These are phyloP conservation scores for Botryotinia convoluta DNA, from an alignment of 2,329 filamentous ascomycete genomes.

Conservation along the genomic window DNA sequence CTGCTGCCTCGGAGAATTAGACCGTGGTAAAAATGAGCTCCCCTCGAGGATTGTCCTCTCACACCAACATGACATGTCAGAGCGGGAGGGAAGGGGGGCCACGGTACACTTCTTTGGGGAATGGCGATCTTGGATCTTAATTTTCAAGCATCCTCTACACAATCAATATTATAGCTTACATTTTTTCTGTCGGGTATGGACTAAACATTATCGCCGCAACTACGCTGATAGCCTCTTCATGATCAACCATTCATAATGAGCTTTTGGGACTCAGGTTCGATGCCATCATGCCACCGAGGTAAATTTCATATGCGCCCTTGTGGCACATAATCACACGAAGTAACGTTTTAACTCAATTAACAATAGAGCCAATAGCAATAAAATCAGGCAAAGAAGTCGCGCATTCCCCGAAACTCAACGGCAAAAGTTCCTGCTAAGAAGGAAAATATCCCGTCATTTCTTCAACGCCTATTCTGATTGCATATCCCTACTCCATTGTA, in stretches of 20 bases:
- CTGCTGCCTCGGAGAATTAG: slow-evolving; percentile 22
- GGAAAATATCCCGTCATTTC: slow-evolving; percentile 15
- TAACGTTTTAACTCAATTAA: slow-evolving; percentile 16
- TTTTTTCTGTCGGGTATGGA: neutral
- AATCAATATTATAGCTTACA: neutral
- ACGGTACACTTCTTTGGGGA: slow-evolving; percentile 22
- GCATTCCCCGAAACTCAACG: slow-evolving; percentile 22
- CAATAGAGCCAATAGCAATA: slow-evolving; percentile 20
- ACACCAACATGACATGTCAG: slow-evolving; percentile 29
- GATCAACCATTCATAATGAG: neutral
- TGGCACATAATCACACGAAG: slow-evolving; percentile 22
- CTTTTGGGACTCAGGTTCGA: slow-evolving; percentile 15
- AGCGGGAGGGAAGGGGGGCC: slow-evolving; percentile 26
- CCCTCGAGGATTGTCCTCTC: slow-evolving; percentile 31
- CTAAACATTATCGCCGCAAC: slow-evolving; percentile 7
- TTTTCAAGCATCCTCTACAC: neutral
- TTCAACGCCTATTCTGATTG: slow-evolving; percentile 11
- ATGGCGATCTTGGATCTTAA: slow-evolving; percentile 28
- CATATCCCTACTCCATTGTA: neutral
- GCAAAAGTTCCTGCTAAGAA: slow-evolving; percentile 23
- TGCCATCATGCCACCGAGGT: slow-evolving; percentile 17
- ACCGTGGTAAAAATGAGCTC: slow-evolving; percentile 32
- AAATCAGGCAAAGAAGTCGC: slow-evolving; percentile 17
- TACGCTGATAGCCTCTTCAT: neutral
- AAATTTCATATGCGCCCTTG: slow-evolving; percentile 19